A percentile compares a stretch with the other conserved stretches of the same genome.
Conservation (phyloP, 179 eudicot genomes). For the Spinacia oleracea region DNA sequence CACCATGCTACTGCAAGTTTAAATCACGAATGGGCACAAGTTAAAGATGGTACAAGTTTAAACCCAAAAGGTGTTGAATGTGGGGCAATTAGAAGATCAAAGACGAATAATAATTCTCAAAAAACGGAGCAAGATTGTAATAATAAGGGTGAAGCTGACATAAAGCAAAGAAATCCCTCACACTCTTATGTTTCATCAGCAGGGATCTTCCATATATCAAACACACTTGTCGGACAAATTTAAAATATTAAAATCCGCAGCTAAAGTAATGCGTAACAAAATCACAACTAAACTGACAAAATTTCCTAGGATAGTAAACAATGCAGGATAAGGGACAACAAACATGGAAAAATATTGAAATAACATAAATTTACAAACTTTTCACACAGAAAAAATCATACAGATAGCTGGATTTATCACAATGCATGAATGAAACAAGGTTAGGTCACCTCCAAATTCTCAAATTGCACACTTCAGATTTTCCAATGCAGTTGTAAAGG, state of each 20-base stretch:
- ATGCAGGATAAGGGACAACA: neutral
- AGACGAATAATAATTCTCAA: too few species aligned
- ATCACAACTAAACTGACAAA: neutral
- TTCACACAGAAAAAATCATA: conserved; percentile 6
- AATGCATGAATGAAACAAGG: neutral
- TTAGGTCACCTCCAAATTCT: neutral
- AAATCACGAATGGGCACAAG: too few species aligned
- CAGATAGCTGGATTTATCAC: neutral
- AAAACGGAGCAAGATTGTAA: too few species aligned
- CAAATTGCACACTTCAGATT: neutral
- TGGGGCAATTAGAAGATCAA: too few species aligned
- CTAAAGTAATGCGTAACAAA: too few species aligned
- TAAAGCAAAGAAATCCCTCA: too few species aligned
- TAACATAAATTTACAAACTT: neutral
- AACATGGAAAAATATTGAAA: neutral
- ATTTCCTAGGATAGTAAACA: neutral
- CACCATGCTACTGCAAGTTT: too few species aligned
- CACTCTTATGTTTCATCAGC: too few species aligned
- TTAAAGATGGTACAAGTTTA: too few species aligned
- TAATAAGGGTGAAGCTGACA: too few species aligned
- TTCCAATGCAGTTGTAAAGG: conserved; percentile 76
- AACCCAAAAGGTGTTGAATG: too few species aligned
- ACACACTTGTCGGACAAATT: neutral
- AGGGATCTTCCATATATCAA: too few species aligned
- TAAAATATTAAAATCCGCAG: neutral